Evolutionary conservation across 192 early-diverging fungal species (phyloP).

Genomic region (Pilobolus umbonatus): DNA sequence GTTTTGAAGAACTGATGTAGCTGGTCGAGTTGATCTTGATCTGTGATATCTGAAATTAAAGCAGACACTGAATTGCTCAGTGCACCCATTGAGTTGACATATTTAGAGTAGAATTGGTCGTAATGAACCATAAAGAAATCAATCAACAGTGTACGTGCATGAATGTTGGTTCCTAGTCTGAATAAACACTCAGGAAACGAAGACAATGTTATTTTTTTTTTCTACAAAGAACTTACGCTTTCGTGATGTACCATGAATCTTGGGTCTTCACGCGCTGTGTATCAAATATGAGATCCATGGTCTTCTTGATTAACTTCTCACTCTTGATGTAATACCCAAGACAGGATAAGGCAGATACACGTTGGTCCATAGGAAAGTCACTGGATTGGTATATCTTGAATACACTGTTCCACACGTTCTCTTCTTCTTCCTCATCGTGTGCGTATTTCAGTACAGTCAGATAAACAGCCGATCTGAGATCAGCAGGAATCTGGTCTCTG

Average conservation of each 20-base stretch:
- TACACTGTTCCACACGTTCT: constrained; percentile 38
- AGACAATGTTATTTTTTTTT: background rate
- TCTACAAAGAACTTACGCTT: constrained; percentile 36
- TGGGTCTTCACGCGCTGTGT: constrained; percentile 61
- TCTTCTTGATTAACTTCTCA: constrained; percentile 47
- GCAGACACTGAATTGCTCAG: constrained; percentile 39
- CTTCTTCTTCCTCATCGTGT: constrained; percentile 29
- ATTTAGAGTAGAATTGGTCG: constrained; percentile 50
- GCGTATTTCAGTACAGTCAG: constrained; percentile 52
- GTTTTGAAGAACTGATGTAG: constrained; percentile 57
- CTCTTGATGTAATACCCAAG: constrained; percentile 50
- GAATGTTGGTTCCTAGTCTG: constrained; percentile 42
- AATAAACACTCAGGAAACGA: background rate
- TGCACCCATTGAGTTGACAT: constrained; percentile 39
- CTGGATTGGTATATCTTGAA: constrained; percentile 36
- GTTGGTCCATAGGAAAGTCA: constrained; percentile 48
- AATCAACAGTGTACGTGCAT: constrained; percentile 56
- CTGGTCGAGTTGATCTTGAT: constrained; percentile 53
- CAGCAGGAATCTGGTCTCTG: constrained; percentile 49
- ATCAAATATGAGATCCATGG: constrained; percentile 55
- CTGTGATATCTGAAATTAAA: constrained; percentile 35
- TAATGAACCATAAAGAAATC: constrained; percentile 61
- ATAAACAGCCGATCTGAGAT: constrained; percentile 56
- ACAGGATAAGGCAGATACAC: constrained; percentile 49
- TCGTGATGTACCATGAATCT: constrained; percentile 52